Conservation (phyloP, 2,329 filamentous ascomycete genomes). For the Phyllosticta paracitricarpa region DNA sequence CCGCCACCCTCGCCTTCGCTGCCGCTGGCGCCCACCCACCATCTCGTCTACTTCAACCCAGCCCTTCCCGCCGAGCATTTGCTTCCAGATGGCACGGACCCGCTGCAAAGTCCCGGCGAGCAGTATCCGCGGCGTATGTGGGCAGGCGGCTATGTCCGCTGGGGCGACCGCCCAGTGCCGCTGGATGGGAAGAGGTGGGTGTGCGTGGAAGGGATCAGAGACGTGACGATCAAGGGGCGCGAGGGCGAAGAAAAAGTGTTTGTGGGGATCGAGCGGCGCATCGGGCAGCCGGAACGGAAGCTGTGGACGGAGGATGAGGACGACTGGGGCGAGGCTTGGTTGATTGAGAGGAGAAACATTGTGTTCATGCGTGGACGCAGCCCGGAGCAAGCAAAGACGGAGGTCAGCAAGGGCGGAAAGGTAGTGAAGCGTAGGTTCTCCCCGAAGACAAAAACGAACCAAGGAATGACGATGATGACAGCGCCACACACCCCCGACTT, state of each 20-base stretch:
- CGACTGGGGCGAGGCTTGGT: conserved; percentile 31
- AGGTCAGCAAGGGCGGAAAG: conserved; percentile 22
- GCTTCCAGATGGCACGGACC: conserved; percentile 75
- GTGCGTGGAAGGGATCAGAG: conserved; percentile 39
- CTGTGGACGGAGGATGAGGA: conserved; percentile 35
- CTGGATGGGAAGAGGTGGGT: conserved; percentile 18
- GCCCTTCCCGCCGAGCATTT: conserved; percentile 52
- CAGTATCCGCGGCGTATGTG: conserved; percentile 74
- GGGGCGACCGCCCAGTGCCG: conserved; percentile 22
- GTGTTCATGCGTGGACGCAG: conserved; percentile 51
- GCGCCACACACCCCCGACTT: conserved; percentile 45
- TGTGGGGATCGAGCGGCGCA: conserved; percentile 48
- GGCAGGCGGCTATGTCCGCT: conserved; percentile 67
- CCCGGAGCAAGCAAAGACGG: conserved; percentile 24
- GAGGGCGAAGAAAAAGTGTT: conserved; percentile 47
- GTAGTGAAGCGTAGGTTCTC: conserved; percentile 27
- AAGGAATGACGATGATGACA: conserved; percentile 14
- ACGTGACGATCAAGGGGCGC: conserved; percentile 40
- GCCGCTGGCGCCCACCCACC: conserved; percentile 56
- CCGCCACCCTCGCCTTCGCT: not conserved
- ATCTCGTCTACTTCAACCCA: conserved; percentile 80
- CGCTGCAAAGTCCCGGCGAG: conserved; percentile 61
- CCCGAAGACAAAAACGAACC: no score
- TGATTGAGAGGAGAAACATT: conserved; percentile 51
- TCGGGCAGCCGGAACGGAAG: conserved; percentile 27